Evolutionary conservation across 306 rosid genomes (phyloP).

Genomic region (Glycyrrhiza uralensis): DNA sequence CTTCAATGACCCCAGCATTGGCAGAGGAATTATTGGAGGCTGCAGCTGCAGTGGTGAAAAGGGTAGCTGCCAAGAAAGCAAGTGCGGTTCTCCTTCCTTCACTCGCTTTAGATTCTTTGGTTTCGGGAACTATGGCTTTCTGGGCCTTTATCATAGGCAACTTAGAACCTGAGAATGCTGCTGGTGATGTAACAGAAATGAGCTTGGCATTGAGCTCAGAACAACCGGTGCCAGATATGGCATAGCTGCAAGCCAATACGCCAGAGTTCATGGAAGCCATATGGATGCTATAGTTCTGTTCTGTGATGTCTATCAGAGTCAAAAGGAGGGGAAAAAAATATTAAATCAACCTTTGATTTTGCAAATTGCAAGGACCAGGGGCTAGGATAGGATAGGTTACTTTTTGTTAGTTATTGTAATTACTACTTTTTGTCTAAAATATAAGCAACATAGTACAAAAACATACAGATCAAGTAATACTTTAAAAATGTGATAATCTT

Average conservation of each 20-base stretch:
- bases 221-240: slow-evolving; percentile 53
- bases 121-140: slow-evolving; percentile 28
- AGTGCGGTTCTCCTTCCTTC: slow-evolving; percentile 80
- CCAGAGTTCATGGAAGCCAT: slow-evolving; percentile 88
- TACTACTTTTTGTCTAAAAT: too few relatives aligned
- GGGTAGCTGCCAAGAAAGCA: slow-evolving; percentile 55
- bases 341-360: background rate
- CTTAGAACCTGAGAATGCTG: slow-evolving; percentile 29
- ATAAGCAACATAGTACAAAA: too few relatives aligned
- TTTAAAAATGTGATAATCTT: too few relatives aligned
- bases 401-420: background rate
- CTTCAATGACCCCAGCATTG: slow-evolving; percentile 80
- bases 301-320: background rate
- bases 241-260: slow-evolving; percentile 71
- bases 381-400: background rate
- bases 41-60: slow-evolving; percentile 52
- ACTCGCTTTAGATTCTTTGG: slow-evolving; percentile 23
- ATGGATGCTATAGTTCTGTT: background rate
- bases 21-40: slow-evolving; percentile 37
- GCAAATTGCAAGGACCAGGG: background rate
- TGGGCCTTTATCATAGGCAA: slow-evolving; percentile 65
- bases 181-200: slow-evolving; percentile 35
- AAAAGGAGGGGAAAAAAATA: background rate
- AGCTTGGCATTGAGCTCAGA: slow-evolving; percentile 51
- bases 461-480: too few relatives aligned